Evolutionary conservation across 176 grass and related monocot species (phyloP), one percentile per base, ranked within the genome.

Genomic region (Ampelocalamus luodianensis): DNA sequence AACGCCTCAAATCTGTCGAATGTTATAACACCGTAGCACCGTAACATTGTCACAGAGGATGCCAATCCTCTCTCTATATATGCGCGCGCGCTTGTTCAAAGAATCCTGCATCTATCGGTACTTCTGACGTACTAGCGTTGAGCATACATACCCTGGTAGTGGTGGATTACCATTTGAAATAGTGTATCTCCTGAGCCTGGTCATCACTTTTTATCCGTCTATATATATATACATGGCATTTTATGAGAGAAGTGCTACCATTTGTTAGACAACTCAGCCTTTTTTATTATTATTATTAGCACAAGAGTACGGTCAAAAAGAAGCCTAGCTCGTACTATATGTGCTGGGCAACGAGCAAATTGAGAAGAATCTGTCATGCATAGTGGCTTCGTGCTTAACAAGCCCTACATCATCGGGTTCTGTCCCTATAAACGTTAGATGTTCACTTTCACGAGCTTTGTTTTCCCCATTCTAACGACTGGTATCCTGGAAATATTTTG

Each of bases 261-360:
- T 60, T 87, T 67, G 10, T 79, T 79, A 75, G 32, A 39, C 18
- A 74, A 27, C 34, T 14, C 62, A 75, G 32, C 48, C 62, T 58
- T 91, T 83, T 80, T 34, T 34, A 2, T 34, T 29, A 29, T 34
- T 29, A 29, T 34, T 61, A 76, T 76, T 80, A 60, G 75, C 76
- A 80, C 43, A 87, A 18, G 75, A 91, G 81, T 87, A 91, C 85
- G 53, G 78, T 75, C 69, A 70, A 87, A 87, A 87, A 79, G 49
- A 74, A 49, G 7, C 71, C 6, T 85, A 88, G 85, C 44, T 68
- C 65, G 85, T 87, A 87, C 76, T 58, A 16, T 80, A 51, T 85
- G 62, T 71, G 69, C 69, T 64, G 80, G 73, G 13, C 36, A 58
- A 80, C 70, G 81, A 85, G 81, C 69, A 58, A 70, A 80, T 62